Percentiles rank a stretch among this genome's conserved stretches.
Evolutionary conservation across 768 basidiomycete genomes (phyloP).

Genomic region (Suillus americanus): DNA sequence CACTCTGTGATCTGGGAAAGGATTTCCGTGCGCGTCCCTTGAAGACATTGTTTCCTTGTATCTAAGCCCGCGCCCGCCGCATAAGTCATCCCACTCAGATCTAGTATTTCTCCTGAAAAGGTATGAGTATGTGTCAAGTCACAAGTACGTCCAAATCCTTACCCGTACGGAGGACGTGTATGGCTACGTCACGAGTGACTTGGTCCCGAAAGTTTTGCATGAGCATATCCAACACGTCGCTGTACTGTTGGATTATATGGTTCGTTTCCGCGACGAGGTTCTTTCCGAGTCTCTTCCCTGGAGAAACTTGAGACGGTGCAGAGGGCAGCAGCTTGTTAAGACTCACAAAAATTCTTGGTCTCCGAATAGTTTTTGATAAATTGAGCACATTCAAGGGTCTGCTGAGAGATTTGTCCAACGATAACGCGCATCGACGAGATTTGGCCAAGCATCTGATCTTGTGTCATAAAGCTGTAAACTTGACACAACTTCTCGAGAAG

Average conservation of each 20-base stretch:
- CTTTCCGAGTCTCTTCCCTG: constrained; percentile 4
- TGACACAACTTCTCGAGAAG: constrained; percentile 1
- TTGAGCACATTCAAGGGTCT: constrained; percentile 4
- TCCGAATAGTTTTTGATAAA: constrained; percentile 10
- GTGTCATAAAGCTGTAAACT: constrained; percentile 4
- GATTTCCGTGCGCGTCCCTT: not conserved
- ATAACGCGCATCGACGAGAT: not conserved
- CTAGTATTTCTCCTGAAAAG: not conserved
- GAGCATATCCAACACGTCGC: not conserved
- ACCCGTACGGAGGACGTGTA: not conserved
- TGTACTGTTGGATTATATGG: not conserved
- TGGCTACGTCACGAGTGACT: not conserved
- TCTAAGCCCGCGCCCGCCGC: constrained; percentile 6
- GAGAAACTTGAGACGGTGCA: not conserved
- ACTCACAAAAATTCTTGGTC: constrained; percentile 8
- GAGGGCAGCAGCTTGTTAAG: not conserved
- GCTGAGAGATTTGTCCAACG: constrained; percentile 1
- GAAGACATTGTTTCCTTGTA: not conserved
- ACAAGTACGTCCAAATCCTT: not conserved
- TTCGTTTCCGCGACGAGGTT: not conserved
- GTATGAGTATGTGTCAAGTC: not conserved
- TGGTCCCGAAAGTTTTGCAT: constrained; percentile 8
- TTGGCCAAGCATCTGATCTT: not conserved
- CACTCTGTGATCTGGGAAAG: not conserved
- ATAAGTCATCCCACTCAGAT: constrained; percentile 1